Percentiles rank a stretch among this genome's conserved stretches.
phyloP scores from a whole-genome alignment of 169 alveolate genomes.

The Cryptosporidium muris region DNA sequence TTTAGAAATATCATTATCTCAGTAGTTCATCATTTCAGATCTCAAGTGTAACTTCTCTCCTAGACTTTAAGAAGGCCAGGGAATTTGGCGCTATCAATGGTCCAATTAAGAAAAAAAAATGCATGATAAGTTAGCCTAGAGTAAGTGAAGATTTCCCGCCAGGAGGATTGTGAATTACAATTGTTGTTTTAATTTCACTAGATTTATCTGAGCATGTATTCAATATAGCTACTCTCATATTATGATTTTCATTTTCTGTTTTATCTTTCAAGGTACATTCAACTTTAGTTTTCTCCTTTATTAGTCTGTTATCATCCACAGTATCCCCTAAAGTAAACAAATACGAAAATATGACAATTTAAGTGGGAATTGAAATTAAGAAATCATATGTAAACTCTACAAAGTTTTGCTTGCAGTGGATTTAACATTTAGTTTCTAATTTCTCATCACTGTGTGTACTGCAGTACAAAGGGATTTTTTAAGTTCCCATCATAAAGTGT shows the following conservation, averaged over 20 bases:
- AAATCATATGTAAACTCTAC: too few relatives aligned
- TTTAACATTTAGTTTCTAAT: neutral
- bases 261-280: neutral
- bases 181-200: slow-evolving; percentile 22
- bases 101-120: neutral
- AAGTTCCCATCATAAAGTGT: too few relatives aligned
- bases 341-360: too few relatives aligned
- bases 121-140: neutral
- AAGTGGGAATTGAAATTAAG: too few relatives aligned
- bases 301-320: neutral
- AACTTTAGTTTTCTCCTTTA: neutral
- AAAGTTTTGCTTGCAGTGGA: neutral
- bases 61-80: neutral
- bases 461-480: too few relatives aligned
- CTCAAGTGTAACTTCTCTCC: neutral
- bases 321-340: neutral
- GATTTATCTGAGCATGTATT: neutral
- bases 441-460: too few relatives aligned
- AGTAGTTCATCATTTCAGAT: neutral
- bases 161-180: slow-evolving; percentile 58
- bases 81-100: neutral
- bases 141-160: slow-evolving; percentile 62
- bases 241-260: slow-evolving; percentile 18
- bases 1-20: neutral
- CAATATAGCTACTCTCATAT: neutral